phyloP scores from a whole-genome alignment of 192 early-diverging fungal species.

The Coemansia sp. region DNA sequence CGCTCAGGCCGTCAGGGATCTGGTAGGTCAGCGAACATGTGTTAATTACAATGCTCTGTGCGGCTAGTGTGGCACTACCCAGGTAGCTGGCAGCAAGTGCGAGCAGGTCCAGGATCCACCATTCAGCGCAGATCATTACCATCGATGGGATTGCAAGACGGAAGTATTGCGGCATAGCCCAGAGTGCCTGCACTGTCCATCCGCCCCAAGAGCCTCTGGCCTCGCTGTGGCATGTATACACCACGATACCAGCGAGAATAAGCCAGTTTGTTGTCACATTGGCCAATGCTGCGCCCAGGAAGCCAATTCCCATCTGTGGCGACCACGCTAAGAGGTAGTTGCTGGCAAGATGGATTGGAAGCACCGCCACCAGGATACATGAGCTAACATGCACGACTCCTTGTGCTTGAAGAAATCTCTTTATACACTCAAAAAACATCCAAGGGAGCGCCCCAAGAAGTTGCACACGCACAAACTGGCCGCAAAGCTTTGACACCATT shows the following conservation, averaged over 20 bases:
- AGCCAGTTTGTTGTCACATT: constrained; percentile 74
- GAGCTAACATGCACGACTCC: constrained; percentile 87
- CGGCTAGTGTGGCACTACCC: constrained; percentile 58
- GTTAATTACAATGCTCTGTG: constrained; percentile 60
- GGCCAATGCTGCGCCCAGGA: constrained; percentile 82
- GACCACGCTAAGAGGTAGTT: constrained; percentile 85
- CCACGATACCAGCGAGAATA: constrained; percentile 61
- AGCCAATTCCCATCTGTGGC: constrained; percentile 64
- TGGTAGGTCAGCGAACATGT: constrained; percentile 56
- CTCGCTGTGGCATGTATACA: constrained; percentile 61
- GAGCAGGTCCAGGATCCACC: constrained; percentile 57
- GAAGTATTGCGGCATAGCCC: constrained; percentile 55
- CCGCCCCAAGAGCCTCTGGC: constrained; percentile 69
- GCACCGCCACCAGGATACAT: constrained; percentile 64
- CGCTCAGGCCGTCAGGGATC: constrained; percentile 56
- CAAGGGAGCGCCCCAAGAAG: constrained; percentile 73
- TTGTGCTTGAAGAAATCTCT: constrained; percentile 86
- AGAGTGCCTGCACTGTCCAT: constrained; percentile 54
- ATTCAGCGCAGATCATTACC: constrained; percentile 73
- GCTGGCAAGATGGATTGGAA: constrained; percentile 71
- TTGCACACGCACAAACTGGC: constrained; percentile 65
- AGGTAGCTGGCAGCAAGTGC: constrained; percentile 58
- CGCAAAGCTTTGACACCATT: constrained; percentile 65
- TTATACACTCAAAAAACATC: constrained; percentile 81
- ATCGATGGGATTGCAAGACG: constrained; percentile 73